Conservation (phyloP, 495 filamentous ascomycete genomes). For the Pyrenula massariospora region DNA sequence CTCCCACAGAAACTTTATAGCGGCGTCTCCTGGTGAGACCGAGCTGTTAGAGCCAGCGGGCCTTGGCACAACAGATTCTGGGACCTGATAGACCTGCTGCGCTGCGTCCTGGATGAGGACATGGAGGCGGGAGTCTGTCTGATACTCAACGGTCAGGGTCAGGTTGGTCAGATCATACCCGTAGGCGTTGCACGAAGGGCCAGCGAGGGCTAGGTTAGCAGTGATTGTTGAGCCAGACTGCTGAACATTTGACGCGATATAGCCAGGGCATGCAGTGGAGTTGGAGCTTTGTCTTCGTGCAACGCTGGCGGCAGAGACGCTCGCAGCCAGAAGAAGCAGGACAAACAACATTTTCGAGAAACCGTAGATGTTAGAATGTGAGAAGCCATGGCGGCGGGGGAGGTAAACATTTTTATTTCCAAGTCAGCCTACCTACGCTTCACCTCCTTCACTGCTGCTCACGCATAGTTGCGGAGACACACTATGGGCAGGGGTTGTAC, state of each 20-base stretch:
- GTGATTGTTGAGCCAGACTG: slow-evolving; percentile 30
- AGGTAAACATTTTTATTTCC: background rate
- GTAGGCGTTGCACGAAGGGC: slow-evolving; percentile 57
- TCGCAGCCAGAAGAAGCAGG: background rate
- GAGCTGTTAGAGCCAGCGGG: slow-evolving; percentile 23
- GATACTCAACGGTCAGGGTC: slow-evolving; percentile 61
- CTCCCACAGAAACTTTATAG: slow-evolving; percentile 52
- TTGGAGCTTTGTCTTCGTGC: background rate
- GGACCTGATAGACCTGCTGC: slow-evolving; percentile 70
- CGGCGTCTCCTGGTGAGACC: slow-evolving; percentile 13
- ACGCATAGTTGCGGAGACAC: background rate
- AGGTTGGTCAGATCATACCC: slow-evolving; percentile 56
- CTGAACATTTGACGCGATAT: slow-evolving; percentile 53
- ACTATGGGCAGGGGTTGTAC: background rate
- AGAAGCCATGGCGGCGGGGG: background rate
- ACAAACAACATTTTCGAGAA: background rate
- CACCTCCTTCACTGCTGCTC: background rate
- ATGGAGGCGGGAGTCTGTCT: slow-evolving; percentile 66
- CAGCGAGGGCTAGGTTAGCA: slow-evolving; percentile 57
- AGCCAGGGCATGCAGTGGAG: slow-evolving; percentile 48
- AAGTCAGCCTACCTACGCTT: background rate
- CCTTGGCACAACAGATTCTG: slow-evolving; percentile 56
- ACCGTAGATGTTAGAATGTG: background rate
- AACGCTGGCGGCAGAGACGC: background rate
- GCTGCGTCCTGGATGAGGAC: slow-evolving; percentile 70